Base-by-base conservation (phyloP, 495 filamentous ascomycete species). In the Penicillium parvum region DNA sequence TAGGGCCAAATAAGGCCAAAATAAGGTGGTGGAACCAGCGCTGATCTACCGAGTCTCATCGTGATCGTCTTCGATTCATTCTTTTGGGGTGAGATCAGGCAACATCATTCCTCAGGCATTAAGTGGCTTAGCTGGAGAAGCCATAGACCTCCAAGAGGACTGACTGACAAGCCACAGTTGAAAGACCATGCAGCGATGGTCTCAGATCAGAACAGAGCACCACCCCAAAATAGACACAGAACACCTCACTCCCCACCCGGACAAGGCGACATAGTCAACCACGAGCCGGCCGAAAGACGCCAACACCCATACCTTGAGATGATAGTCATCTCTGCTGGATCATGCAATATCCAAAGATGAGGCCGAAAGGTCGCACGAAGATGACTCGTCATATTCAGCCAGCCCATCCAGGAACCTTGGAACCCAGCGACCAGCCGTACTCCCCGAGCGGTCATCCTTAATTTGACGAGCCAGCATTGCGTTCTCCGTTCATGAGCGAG, bases 11-110 rank as follows among this genome's bases (percentile, higher is more conserved):
- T 19, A 22, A 17, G 30, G 33, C 42, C 26, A 14, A 55, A 48
- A 33, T 55, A 55, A 55, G 52, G 40, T 55, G 49, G 52, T 55
- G 52, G 52, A 51, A 48, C 52, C 52, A 21, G 5, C 41, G 47
- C 9, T 44, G 43, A 55, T 48, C 47, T 36, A 36, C 39, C 37
- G 40, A 37, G 40, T 35, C 21, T 15, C 28, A 20, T 37, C 16
- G 26, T 15, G 29, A 42, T 33, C 40, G 7, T 33, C 1, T 5
- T n/a, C 15, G 10, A 20, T 8, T 29, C 28, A 23, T 33, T 12
- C 18, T 32, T 42, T 37, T 41, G 44, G 17, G 17, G 2, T 15
- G 33, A 37, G 17, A 40, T 40, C 11, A 40, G 29, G 28, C 29
- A 33, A 30, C 39, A 8, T 17, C 3, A 25, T 37, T 19, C 34